Conservation (phyloP, 2,329 filamentous ascomycete genomes). For the Monilinia laxa region DNA sequence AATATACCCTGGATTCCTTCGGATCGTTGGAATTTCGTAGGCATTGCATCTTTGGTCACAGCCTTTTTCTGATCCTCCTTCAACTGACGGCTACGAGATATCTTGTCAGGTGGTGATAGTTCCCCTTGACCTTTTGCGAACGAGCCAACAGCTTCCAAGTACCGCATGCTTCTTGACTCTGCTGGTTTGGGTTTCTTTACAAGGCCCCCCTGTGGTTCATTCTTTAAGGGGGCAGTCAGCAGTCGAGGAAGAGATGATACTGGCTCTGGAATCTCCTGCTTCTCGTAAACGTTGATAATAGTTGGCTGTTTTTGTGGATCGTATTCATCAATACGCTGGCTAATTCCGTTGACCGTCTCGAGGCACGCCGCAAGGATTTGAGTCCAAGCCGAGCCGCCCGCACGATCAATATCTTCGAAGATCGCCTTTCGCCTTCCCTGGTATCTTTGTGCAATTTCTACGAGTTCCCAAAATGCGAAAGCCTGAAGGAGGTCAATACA, state of each 20-base stretch:
- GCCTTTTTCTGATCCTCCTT: constrained; percentile 11
- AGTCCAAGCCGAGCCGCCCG: constrained; percentile 76
- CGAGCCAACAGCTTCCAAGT: constrained; percentile 32
- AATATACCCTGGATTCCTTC: constrained; percentile 10
- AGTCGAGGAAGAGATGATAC: constrained; percentile 35
- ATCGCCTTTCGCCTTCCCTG: constrained; percentile 72
- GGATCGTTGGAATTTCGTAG: constrained; percentile 4
- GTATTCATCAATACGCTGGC: constrained; percentile 62
- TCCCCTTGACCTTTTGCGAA: constrained; percentile 38
- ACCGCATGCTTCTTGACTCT: constrained; percentile 26
- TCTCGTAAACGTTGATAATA: constrained; percentile 14
- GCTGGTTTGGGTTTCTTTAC: constrained; percentile 31
- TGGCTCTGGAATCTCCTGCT: constrained; percentile 34
- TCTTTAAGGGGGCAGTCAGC: constrained; percentile 31
- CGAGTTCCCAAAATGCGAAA: constrained; percentile 90
- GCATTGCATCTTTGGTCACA: constrained; percentile 4
- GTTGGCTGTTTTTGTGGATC: constrained; percentile 44
- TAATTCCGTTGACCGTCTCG: constrained; percentile 65
- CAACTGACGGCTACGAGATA: constrained; percentile 8
- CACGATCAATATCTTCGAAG: constrained; percentile 83
- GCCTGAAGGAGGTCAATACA: constrained; percentile 47
- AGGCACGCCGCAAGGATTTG: constrained; percentile 73
- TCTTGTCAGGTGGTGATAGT: constrained; percentile 29
- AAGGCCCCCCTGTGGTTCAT: constrained; percentile 35
- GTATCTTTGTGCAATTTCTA: constrained; percentile 73